phyloP scores from a whole-genome alignment of 2,329 filamentous ascomycete species.

The Curvularia sp. region DNA sequence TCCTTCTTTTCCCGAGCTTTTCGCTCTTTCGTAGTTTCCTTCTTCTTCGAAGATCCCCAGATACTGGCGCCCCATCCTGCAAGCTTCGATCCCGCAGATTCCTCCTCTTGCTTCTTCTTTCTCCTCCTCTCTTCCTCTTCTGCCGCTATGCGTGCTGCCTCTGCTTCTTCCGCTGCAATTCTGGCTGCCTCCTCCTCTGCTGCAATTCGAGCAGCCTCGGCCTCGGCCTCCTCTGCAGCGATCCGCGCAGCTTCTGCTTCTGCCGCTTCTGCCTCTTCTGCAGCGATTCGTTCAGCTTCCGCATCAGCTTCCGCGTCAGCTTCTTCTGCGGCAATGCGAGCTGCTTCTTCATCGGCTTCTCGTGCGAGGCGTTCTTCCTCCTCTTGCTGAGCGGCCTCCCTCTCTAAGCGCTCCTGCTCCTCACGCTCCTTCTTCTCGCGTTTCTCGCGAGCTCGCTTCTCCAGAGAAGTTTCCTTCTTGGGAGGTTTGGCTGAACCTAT shows the following conservation, averaged over 20 bases:
- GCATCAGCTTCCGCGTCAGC: slow-evolving; percentile 4
- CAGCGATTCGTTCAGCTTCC: slow-evolving; percentile 24
- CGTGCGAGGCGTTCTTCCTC: slow-evolving; percentile 32
- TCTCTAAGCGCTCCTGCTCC: slow-evolving; percentile 36
- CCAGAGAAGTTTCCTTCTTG: slow-evolving; percentile 42
- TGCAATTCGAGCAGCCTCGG: slow-evolving; percentile 24
- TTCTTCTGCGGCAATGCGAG: slow-evolving; percentile 28
- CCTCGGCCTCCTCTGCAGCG: slow-evolving; percentile 32
- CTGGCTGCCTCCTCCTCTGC: slow-evolving; percentile 14
- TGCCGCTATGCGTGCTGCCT: slow-evolving; percentile 20
- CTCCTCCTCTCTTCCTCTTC: slow-evolving; percentile 31
- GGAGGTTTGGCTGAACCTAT: slow-evolving; percentile 31
- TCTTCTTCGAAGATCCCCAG: slow-evolving; percentile 49
- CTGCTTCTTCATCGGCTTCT: slow-evolving; percentile 42
- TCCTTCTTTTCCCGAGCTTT: slow-evolving; percentile 46
- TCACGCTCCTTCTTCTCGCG: slow-evolving; percentile 41
- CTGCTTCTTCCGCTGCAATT: slow-evolving; percentile 25
- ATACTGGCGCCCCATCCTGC: slow-evolving; percentile 37
- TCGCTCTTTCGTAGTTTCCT: slow-evolving; percentile 42
- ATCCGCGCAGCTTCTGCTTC: slow-evolving; percentile 31
- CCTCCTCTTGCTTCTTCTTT: slow-evolving; percentile 33
- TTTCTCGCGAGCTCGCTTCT: slow-evolving; percentile 46
- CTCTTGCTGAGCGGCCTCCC: slow-evolving; percentile 54
- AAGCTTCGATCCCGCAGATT: slow-evolving; percentile 39
- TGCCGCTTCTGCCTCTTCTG: slow-evolving; percentile 24